Conservation (phyloP, 1,284 basidiomycete species). For the Amylostereum chailletii region DNA sequence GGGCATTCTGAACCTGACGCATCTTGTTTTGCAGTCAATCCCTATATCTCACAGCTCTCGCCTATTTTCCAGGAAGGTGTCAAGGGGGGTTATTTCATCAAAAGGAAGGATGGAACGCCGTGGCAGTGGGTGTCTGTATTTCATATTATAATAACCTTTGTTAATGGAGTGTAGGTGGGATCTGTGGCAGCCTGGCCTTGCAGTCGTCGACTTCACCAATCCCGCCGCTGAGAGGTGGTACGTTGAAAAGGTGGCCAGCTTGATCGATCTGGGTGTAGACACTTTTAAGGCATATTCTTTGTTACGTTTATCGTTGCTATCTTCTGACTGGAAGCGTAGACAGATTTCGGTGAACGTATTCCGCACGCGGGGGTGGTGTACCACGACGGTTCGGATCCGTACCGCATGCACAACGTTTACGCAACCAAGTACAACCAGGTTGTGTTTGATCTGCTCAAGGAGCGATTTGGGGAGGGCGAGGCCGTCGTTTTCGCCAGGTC, state of each 20-base stretch:
- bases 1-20: too few species aligned
- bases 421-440: conserved; percentile 62
- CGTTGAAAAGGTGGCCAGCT: conserved; percentile 41
- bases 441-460: conserved; percentile 54
- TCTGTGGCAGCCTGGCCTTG: conserved; percentile 65
- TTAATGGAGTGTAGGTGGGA: conserved; percentile 41
- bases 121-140: conserved; percentile 49
- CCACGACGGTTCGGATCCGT: conserved; percentile 64
- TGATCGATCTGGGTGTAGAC: conserved; percentile 67
- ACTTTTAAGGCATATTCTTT: conserved; percentile 47
- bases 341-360: conserved; percentile 65
- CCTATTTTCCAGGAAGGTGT: conserved; percentile 64
- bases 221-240: conserved; percentile 65
- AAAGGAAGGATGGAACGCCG: conserved; percentile 56
- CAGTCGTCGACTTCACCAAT: conserved; percentile 67
- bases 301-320: not conserved
- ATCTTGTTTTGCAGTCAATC: conserved; percentile 37
- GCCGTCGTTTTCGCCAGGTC: conserved; percentile 66
- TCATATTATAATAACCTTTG: not conserved
- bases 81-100: conserved; percentile 60
- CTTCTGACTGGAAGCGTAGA: conserved; percentile 26
- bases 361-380: conserved; percentile 56
- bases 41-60: conserved; percentile 62
- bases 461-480: conserved; percentile 53
- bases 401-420: conserved; percentile 59